Evolutionary conservation across 2,329 filamentous ascomycete genomes (phyloP), one percentile per base, ranked within the genome.

Genomic region (Incumbomyces lentus): DNA sequence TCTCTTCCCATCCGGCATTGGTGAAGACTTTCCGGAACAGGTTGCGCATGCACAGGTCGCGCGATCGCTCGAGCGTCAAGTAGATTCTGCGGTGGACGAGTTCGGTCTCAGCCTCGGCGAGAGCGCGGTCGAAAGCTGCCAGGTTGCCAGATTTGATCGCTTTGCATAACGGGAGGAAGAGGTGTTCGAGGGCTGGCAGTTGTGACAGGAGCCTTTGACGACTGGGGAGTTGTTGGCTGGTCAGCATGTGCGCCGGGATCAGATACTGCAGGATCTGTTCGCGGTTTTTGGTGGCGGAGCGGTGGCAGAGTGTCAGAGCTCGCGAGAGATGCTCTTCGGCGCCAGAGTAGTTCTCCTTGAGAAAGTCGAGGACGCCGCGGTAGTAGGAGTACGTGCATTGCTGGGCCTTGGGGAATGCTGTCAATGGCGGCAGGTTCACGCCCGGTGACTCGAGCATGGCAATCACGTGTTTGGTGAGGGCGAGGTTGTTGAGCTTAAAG

Each of bases 301-400:
- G 79, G 58, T 90, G 81, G 61, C 92, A 96, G 55, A 86, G 72
- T n/a, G 74, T 70, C 78, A 85, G 92, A 26, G 92, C 90, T 60
- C 82, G 77, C 2, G 81, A 83, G 16, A 98, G 73, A 61, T 87
- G 76, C 55, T 82, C 77, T 64, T 95, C 87, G 1, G 89, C 86
- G 77, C 85, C 77, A 1, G 75, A 70, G 59, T 98, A 98, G 60
- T 95, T 87, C 62, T 98, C 93, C 52, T 96, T 89, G 4, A 98
- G 67, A 62, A 98, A 98, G 48, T 81, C 77, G n/a, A 98, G 77
- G 4, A 98, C 86, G 10, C 92, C 92, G 54, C 89, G 79, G 62
- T 95, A 96, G 67, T 95, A 98, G 61, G 88, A 90, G 69, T 95
- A 98, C 0, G 90, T 95, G 34, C 95, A 89, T 52, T 87, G 80